phyloP scores from a whole-genome alignment of 352 stramenopile genomes.

The Phytophthora foliorum region DNA sequence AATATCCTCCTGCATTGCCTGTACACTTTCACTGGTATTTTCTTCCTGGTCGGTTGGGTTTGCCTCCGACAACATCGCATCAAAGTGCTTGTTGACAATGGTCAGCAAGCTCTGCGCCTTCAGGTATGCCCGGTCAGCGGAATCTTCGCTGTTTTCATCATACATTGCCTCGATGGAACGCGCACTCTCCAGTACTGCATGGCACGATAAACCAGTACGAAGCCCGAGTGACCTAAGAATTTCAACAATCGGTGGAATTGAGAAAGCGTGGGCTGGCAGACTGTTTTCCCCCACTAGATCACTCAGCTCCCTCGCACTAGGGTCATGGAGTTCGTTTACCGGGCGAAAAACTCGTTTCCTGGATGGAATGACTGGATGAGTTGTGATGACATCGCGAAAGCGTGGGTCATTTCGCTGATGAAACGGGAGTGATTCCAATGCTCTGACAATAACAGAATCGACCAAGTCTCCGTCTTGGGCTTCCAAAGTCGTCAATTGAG shows the following conservation, averaged over 20 bases:
- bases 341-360: conserved; percentile 58
- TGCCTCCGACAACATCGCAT: conserved; percentile 53
- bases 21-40: conserved; percentile 13
- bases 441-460: conserved; percentile 58
- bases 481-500: conserved; percentile 50
- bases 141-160: conserved; percentile 20
- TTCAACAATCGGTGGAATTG: conserved; percentile 52
- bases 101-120: conserved; percentile 69
- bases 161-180: conserved; percentile 68
- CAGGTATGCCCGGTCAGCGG: conserved; percentile 35
- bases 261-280: conserved; percentile 64
- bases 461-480: conserved; percentile 43
- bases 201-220: conserved; percentile 68
- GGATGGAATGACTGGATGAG: conserved; percentile 61
- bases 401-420: conserved; percentile 60
- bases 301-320: conserved; percentile 68
- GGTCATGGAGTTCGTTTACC: conserved; percentile 75
- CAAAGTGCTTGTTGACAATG: conserved; percentile 84
- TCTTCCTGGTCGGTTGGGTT: conserved; percentile 13
- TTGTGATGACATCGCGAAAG: conserved; percentile 62
- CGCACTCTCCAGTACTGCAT: conserved; percentile 78
- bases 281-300: conserved; percentile 75
- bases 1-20: conserved; percentile 37
- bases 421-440: conserved; percentile 56
- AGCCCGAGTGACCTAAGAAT: conserved; percentile 68